Conservation (phyloP, 2,329 filamentous ascomycete species). For the Penicillium sp. region DNA sequence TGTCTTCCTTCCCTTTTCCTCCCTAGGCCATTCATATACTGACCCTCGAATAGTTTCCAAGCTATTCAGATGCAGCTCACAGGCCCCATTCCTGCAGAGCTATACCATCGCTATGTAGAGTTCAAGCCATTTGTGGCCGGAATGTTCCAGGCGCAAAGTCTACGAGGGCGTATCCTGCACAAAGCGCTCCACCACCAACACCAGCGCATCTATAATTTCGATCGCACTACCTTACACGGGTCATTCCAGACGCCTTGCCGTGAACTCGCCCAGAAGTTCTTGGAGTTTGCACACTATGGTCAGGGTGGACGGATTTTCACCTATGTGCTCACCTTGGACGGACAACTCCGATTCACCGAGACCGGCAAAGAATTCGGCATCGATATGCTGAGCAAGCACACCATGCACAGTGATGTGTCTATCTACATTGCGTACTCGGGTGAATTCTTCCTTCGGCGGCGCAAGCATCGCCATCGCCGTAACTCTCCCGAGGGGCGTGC, state of each 20-base stretch:
- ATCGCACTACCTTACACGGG: conserved; percentile 72
- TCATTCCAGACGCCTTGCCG: conserved; percentile 64
- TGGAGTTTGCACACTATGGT: conserved; percentile 83
- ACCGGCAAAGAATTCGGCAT: conserved; percentile 95
- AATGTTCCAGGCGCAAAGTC: conserved; percentile 78
- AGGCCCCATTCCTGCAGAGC: conserved; percentile 73
- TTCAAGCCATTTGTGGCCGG: conserved; percentile 86
- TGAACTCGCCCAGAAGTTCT: conserved; percentile 74
- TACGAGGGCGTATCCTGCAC: conserved; percentile 78
- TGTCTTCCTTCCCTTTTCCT: conserved; percentile 30
- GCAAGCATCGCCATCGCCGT: conserved; percentile 50
- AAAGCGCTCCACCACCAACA: conserved; percentile 89
- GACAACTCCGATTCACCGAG: conserved; percentile 85
- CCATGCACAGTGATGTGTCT: conserved; percentile 91
- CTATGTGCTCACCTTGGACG: conserved; percentile 86
- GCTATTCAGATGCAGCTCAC: conserved; percentile 85
- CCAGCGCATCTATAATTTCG: conserved; percentile 82
- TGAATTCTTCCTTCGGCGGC: conserved; percentile 83
- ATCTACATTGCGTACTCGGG: conserved; percentile 90
- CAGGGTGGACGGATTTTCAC: conserved; percentile 85
- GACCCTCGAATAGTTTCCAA: conserved; percentile 67
- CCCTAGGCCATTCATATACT: conserved; percentile 1
- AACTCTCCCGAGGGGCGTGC: conserved; percentile 18
- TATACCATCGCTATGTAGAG: conserved; percentile 92
- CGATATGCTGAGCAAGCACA: conserved; percentile 90